phyloP scores from a whole-genome alignment of 2,329 filamentous ascomycete genomes.

The Colletotrichum cereale region DNA sequence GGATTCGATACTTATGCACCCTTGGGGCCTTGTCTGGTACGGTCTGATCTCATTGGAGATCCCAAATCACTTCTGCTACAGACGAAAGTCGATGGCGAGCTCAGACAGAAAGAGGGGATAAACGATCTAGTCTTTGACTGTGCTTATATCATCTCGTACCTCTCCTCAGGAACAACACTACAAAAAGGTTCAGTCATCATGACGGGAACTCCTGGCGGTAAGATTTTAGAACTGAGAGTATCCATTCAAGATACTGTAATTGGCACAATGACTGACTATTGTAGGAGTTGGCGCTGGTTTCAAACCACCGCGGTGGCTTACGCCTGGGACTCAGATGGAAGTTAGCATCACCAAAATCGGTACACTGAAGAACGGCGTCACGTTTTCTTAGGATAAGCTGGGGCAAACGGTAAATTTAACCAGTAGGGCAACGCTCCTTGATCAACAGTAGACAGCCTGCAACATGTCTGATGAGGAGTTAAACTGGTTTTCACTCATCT shows the following conservation, averaged over 20 bases:
- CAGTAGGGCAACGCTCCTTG: too few species aligned
- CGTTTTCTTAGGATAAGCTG: slow-evolving; percentile 32
- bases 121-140: slow-evolving; percentile 61
- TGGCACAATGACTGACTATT: neutral
- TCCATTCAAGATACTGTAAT: too few species aligned
- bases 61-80: slow-evolving; percentile 57
- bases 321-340: slow-evolving; percentile 55
- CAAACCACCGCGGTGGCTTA: slow-evolving; percentile 53
- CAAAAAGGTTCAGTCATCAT: slow-evolving; percentile 58
- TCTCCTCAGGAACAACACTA: slow-evolving; percentile 58
- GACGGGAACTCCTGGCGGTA: slow-evolving; percentile 60
- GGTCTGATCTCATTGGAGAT: slow-evolving; percentile 55
- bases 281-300: slow-evolving; percentile 58
- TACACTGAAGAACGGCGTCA: slow-evolving; percentile 55
- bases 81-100: slow-evolving; percentile 61
- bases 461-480: neutral
- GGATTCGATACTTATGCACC: slow-evolving; percentile 69
- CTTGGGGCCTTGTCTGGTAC: slow-evolving; percentile 63
- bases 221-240: neutral
- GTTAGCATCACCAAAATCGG: slow-evolving; percentile 55
- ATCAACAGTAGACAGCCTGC: neutral
- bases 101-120: slow-evolving; percentile 57
- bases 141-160: slow-evolving; percentile 51
- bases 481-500: neutral
- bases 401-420: too few species aligned